Base-by-base conservation (phyloP, 306 rosid genomes). In the Geum urbanum region DNA sequence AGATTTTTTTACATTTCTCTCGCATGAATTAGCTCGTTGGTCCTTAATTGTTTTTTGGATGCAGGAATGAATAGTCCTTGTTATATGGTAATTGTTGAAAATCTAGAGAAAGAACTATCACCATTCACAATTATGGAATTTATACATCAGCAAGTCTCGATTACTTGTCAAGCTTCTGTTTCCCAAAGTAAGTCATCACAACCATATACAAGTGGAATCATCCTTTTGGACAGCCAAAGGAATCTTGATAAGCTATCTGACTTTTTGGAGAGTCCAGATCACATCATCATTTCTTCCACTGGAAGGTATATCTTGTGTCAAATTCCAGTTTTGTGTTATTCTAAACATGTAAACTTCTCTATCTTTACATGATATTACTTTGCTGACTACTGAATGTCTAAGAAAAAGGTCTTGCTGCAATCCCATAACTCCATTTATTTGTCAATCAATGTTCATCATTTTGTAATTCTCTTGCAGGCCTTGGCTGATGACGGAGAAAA, bases 391-490 rank as follows among this genome's bases (percentile, higher is more conserved):
- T 67, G 14, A 43, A 15, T 35, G 11, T 7, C 19, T 3, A 52
- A n/a, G 72, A 16, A 66, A 35, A 47, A 15, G 24, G 14, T 48
- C 6, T 32, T 48, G 32, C 20, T 4, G 56, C 55, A 27, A 27
- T 27, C 32, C 1, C 32, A 27, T 27, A 27, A 27, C 32, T 27
- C 2, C 1, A 27, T 27, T 27, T 27, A 27, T 27, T 27, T 27
- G 32, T 27, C 32, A 27, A 27, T 69, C 59, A 49, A 47, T 52
- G 65, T 64, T 75, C 64, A 52, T 76, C 65, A 14, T 58, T 70
- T 58, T 12, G 54, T 74, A 18, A 68, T 75, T 63, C 51, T 80
- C 83, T n/a, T 67, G 40, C 89, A 92, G 96, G 85, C 98, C 98
- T 37, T 92, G 89, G 96, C 83, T 86, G 52, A 56, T 88, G 66